Percentiles rank a stretch among this genome's conserved stretches.
phyloP scores from a whole-genome alignment of 805 yeast species.

The Yarrowia alimentaria region DNA sequence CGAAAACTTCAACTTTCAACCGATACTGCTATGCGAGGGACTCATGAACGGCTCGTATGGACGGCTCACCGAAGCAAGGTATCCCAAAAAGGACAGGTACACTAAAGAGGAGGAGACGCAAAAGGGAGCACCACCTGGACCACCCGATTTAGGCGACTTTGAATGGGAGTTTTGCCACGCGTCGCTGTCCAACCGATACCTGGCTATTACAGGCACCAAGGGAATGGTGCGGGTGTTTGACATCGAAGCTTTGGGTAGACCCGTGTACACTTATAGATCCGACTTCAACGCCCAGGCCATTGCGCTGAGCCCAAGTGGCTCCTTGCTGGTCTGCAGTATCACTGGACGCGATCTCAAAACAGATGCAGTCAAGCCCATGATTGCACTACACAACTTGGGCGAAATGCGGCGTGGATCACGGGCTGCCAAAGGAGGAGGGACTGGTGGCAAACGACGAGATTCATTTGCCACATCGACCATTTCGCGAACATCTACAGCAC shows the following conservation, averaged over 20 bases:
- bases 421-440: slow-evolving; percentile 22
- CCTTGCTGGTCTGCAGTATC: slow-evolving; percentile 72
- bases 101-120: slow-evolving; percentile 8
- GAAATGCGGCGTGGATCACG: background rate
- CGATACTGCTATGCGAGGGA: slow-evolving; percentile 47
- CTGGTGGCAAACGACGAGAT: background rate
- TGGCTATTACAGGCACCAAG: slow-evolving; percentile 69
- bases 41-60: slow-evolving; percentile 25
- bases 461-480: background rate
- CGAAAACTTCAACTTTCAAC: slow-evolving; percentile 49
- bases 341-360: slow-evolving; percentile 74
- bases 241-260: slow-evolving; percentile 54
- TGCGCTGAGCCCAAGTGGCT: slow-evolving; percentile 63
- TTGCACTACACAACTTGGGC: slow-evolving; percentile 53
- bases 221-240: slow-evolving; percentile 71
- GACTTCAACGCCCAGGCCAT: slow-evolving; percentile 77
- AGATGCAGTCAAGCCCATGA: slow-evolving; percentile 55
- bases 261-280: slow-evolving; percentile 66
- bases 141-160: slow-evolving; percentile 28
- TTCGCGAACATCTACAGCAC: background rate
- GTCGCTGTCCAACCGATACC: slow-evolving; percentile 52
- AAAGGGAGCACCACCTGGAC: background rate
- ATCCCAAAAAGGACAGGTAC: slow-evolving; percentile 6
- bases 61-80: slow-evolving; percentile 11
- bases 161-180: slow-evolving; percentile 37